Base-by-base conservation (phyloP, 225 moss, liverwort and hornwort genomes). In the Ulota crispa region DNA sequence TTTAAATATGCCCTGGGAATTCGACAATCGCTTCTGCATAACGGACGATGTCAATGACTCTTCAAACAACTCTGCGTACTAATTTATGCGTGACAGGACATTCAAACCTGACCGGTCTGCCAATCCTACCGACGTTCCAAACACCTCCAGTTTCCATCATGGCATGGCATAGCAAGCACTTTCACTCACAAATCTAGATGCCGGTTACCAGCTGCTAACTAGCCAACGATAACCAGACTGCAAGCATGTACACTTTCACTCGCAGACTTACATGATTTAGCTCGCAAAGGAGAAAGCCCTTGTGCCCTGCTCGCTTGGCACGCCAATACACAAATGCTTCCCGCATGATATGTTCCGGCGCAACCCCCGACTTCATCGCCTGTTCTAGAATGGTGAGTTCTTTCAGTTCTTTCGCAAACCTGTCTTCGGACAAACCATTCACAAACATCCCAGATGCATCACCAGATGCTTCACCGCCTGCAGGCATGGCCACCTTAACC, bases 251-350 rank as follows among this genome's bases (percentile, higher is more conserved):
- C 24, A 70, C 70, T 50, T 47, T 41, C 34, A 79, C 45, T 77
- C n/a, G 71, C 42, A 9, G 47, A 57, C 82, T 79, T 82, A 92
- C 92, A 83, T 92, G 92, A 75, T 86, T 86, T 16, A 92, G 72
- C 60, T 92, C 87, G 59, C 73, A 77, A 61, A 92, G 80, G 67
- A 92, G 76, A 21, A 88, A 82, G 52, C 88, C 88, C 59, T 79
- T 79, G 15, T 43, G 30, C 70, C 45, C 86, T 55, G 80, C 77
- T 54, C 92, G 85, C 76, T 92, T 92, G 23, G 86, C 79, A 74
- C 88, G 90, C 92, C 92, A 92, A 70, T 85, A 90, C 5, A 83
- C 81, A 87, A 88, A 92, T 66, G 87, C 90, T 82, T 88, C 92
- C 32, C 85, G 85, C 78, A 92, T 85, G 53, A 88, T 62, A 64